A percentile compares a stretch with the other conserved stretches of the same genome.
Conservation (phyloP, 352 stramenopile species). For the Phytophthora megakarya region DNA sequence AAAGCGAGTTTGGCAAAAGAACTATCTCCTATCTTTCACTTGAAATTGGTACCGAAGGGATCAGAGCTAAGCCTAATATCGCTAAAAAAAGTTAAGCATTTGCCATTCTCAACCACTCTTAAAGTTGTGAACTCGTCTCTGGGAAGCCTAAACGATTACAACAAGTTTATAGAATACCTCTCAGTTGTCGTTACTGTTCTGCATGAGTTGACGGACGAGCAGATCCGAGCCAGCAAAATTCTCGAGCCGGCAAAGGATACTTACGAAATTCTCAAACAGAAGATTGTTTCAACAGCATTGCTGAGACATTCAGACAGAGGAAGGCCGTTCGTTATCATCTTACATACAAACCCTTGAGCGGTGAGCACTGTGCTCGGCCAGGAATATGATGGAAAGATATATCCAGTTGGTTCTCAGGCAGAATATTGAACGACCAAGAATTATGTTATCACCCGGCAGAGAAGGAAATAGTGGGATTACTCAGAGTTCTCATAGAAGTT, state of each 20-base stretch:
- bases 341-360: not conserved
- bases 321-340: constrained; percentile 4
- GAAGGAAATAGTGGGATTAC: constrained; percentile 8
- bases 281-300: not conserved
- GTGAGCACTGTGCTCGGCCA: not conserved
- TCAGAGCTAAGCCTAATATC: not conserved
- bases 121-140: too few species aligned
- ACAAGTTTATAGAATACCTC: too few species aligned
- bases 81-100: too few species aligned
- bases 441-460: constrained; percentile 7
- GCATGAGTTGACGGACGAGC: too few species aligned
- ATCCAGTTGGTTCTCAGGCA: constrained; percentile 3
- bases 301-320: not conserved
- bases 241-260: not conserved
- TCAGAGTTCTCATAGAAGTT: constrained; percentile 1
- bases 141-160: too few species aligned
- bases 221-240: not conserved
- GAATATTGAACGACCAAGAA: constrained; percentile 6
- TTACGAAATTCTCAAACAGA: not conserved
- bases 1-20: not conserved
- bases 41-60: not conserved
- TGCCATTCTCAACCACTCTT: too few species aligned
- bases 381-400: too few species aligned
- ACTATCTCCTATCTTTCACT: not conserved
- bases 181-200: too few species aligned